Evolutionary conservation across 371 early-diverging fungal species (phyloP), one percentile per base, ranked within the genome.

Genomic region (Mucor indicus): DNA sequence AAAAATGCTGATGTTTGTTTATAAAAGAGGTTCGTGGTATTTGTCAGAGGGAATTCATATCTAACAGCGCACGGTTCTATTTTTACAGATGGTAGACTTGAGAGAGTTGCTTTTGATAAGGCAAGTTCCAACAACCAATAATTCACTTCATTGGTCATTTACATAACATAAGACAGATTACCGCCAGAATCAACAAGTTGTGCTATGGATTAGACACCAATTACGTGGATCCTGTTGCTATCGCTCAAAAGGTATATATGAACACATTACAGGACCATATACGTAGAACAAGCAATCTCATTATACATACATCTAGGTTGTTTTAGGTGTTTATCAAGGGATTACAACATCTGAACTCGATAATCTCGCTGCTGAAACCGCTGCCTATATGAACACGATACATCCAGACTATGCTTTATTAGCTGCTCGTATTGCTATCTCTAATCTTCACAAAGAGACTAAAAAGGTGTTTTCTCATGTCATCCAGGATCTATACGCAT

Each of bases 351-450:
- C 87, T 5, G 92, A 91, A 64, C 76, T 93, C 47, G 93, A 93
- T 69, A 93, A 89, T 63, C 77, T 93, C 21, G 92, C 92, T 15
- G 93, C 93, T 30, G 93, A 93, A 67, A 93, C 92, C 0, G 87
- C 91, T 1, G 93, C 92, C 1, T 91, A 90, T 59, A 72, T 92
- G 80, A 93, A 92, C 7, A 91, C 93, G 10, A 84, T 85, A 38
- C 95, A 96, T 70, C 93, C 96, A 3, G 92, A 97, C 67, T 98
- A 95, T 66, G 91, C 92, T 17, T 69, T 86, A 20, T 81, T 98
- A 11, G 96, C 96, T 24, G 91, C 96, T 24, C 85, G 95, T 44
- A 93, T 96, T 57, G 89, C 91, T 21, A 77, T 93, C 15, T 89
- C 90, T 27, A 90, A 95, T 60, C 70, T 96, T 41, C 95, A 95